A percentile compares a stretch with the other conserved stretches of the same genome.
Evolutionary conservation across 176 grass and related monocot species (phyloP).

Genomic region (Oryza nivara): DNA sequence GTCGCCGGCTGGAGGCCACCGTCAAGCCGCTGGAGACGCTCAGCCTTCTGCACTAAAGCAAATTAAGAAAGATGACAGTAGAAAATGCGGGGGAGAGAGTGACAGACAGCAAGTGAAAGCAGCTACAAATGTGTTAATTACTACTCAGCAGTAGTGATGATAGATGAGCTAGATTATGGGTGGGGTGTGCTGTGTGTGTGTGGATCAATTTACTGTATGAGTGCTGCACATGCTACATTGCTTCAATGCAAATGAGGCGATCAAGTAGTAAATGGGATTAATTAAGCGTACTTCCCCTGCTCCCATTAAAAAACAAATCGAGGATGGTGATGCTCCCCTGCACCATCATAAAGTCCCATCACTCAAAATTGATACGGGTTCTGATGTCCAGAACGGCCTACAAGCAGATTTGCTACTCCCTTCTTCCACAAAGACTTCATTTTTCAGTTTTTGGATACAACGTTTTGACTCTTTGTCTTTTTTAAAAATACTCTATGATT

Average conservation of each 20-base stretch:
- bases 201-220: constrained; percentile 6
- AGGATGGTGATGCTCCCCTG: neutral
- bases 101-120: constrained; percentile 25
- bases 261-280: constrained; percentile 9
- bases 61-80: neutral
- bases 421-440: no score
- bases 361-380: neutral
- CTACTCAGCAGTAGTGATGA: constrained; percentile 18
- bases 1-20: constrained; percentile 32
- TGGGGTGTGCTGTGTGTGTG: neutral
- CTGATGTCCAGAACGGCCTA: neutral
- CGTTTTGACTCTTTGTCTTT: no score
- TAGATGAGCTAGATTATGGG: constrained; percentile 22
- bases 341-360: neutral
- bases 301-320: neutral
- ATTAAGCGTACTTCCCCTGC: neutral
- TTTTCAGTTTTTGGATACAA: no score
- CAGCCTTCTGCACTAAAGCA: constrained; percentile 77
- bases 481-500: no score
- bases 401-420: no score
- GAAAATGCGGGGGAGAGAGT: neutral
- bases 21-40: constrained; percentile 74
- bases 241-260: constrained; percentile 24
- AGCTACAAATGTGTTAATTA: neutral
- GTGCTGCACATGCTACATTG: constrained; percentile 19